Percentiles rank a stretch among this genome's conserved stretches.
Conservation (phyloP, 768 basidiomycete species). For the Suillus subluteus region DNA sequence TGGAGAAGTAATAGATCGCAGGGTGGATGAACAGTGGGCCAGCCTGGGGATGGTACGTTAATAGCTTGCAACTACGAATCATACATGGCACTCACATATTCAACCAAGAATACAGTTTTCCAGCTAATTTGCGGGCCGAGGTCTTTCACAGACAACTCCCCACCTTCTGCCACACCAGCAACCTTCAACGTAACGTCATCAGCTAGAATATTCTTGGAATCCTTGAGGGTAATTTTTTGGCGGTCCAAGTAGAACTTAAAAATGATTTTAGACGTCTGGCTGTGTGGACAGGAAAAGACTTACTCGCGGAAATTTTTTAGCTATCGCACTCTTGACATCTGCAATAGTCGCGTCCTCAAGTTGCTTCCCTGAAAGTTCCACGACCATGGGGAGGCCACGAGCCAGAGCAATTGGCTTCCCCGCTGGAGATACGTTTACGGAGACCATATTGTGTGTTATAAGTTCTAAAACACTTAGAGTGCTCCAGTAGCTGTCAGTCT, state of each 20-base stretch:
- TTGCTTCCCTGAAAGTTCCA: constrained; percentile 51
- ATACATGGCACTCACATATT: constrained; percentile 76
- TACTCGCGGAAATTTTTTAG: constrained; percentile 56
- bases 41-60: constrained; percentile 45
- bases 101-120: constrained; percentile 86
- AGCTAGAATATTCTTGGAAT: constrained; percentile 60
- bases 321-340: constrained; percentile 71
- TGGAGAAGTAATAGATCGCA: constrained; percentile 72
- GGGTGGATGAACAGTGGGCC: constrained; percentile 93
- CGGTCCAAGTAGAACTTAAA: constrained; percentile 69
- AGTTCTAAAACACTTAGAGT: background rate
- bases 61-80: constrained; percentile 8
- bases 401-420: constrained; percentile 52
- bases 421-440: constrained; percentile 55
- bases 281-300: constrained; percentile 18
- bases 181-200: constrained; percentile 65
- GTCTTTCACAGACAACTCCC: constrained; percentile 83
- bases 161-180: constrained; percentile 59
- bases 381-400: constrained; percentile 50
- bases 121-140: constrained; percentile 89
- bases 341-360: constrained; percentile 56
- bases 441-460: constrained; percentile 44
- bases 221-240: constrained; percentile 72
- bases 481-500: background rate
- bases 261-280: constrained; percentile 9